Evolutionary conservation across 1,284 basidiomycete species (phyloP).

Genomic region (Gymnopus androsaceus): DNA sequence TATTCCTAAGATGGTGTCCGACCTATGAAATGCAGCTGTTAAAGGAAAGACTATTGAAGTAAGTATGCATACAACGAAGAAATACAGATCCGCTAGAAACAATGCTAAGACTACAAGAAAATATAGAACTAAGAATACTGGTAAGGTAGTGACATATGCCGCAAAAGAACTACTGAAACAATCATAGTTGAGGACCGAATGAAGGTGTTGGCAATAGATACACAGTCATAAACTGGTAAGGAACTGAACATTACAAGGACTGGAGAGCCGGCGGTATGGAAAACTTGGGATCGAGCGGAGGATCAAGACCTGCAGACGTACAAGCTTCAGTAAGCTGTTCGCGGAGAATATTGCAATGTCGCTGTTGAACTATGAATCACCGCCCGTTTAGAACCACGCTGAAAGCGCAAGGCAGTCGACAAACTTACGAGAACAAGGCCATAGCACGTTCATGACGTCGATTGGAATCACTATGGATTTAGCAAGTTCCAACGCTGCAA

Average conservation of each 20-base stretch:
- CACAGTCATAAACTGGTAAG: not conserved
- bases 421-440: conserved; percentile 68
- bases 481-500: conserved; percentile 64
- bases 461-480: conserved; percentile 63
- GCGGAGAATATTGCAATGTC: conserved; percentile 46
- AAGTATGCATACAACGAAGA: not conserved
- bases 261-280: conserved; percentile 10
- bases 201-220: not conserved
- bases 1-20: no score
- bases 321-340: conserved; percentile 50
- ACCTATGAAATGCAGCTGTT: no score
- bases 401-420: not conserved
- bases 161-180: conserved; percentile 2
- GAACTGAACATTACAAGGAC: not conserved
- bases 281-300: conserved; percentile 39
- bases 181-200: not conserved
- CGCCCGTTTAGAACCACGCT: not conserved
- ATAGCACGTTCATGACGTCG: conserved; percentile 67
- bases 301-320: conserved; percentile 38
- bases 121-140: conserved; percentile 9
- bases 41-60: not conserved
- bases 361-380: conserved; percentile 40
- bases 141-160: conserved; percentile 3
- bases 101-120: conserved; percentile 10
- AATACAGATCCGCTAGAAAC: not conserved